phyloP scores from a whole-genome alignment of 192 early-diverging fungal genomes.

The Coemansia sp. region DNA sequence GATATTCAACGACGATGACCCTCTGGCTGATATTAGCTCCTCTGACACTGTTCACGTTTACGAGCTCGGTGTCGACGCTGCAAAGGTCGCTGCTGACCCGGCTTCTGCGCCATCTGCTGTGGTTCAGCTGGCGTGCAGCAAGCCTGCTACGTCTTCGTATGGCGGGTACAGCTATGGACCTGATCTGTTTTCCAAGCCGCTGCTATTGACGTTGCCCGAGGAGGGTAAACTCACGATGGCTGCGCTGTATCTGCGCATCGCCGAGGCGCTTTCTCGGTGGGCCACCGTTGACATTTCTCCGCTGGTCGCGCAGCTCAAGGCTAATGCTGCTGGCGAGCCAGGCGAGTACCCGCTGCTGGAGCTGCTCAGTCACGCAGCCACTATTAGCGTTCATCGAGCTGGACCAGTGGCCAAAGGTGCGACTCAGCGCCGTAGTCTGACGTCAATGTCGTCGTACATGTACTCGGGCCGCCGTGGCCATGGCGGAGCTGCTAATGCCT shows the following conservation, averaged over 20 bases:
- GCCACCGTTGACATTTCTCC: slow-evolving; percentile 34
- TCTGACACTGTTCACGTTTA: slow-evolving; percentile 41
- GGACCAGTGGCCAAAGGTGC: neutral
- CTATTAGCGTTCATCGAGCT: slow-evolving; percentile 39
- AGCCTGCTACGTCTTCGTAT: slow-evolving; percentile 18
- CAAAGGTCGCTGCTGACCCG: slow-evolving; percentile 27
- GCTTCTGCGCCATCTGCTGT: slow-evolving; percentile 9
- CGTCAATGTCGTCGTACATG: slow-evolving; percentile 41
- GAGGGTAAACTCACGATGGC: slow-evolving; percentile 26
- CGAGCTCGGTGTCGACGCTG: slow-evolving; percentile 28
- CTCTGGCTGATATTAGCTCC: slow-evolving; percentile 30
- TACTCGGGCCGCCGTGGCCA: slow-evolving; percentile 19
- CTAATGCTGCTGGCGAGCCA: neutral
- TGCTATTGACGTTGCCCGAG: slow-evolving; percentile 38
- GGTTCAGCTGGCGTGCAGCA: slow-evolving; percentile 43
- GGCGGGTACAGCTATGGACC: slow-evolving; percentile 33
- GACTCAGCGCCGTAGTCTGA: slow-evolving; percentile 35
- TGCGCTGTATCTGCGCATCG: slow-evolving; percentile 37
- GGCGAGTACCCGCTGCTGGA: slow-evolving; percentile 33
- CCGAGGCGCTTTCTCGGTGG: slow-evolving; percentile 40
- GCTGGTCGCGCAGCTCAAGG: slow-evolving; percentile 26
- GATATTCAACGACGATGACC: slow-evolving; percentile 34
- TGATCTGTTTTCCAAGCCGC: slow-evolving; percentile 40
- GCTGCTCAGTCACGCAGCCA: slow-evolving; percentile 35
- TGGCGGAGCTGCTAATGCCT: slow-evolving; percentile 23